phyloP scores from a whole-genome alignment of 2,329 filamentous ascomycete species.

The Chaetomiaceae sp. region DNA sequence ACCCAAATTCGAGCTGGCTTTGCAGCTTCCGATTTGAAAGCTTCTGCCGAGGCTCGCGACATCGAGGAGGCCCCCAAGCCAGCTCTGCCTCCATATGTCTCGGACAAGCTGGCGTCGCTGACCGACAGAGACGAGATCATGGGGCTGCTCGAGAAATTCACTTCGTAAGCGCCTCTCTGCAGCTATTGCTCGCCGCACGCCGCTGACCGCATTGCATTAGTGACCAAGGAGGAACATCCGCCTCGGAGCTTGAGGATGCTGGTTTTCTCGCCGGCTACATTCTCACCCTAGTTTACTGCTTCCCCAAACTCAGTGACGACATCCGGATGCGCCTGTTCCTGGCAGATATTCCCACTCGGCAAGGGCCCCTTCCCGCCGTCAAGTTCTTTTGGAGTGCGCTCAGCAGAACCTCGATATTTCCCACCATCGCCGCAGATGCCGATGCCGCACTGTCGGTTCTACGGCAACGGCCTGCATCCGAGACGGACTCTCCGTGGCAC shows the following conservation, averaged over 20 bases:
- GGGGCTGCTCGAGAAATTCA: conserved; percentile 47
- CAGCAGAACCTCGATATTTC: conserved; percentile 41
- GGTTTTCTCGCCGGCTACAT: conserved; percentile 81
- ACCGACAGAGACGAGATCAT: conserved; percentile 73
- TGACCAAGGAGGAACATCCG: conserved; percentile 29
- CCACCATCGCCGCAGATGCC: conserved; percentile 31
- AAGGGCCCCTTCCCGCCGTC: conserved; percentile 56
- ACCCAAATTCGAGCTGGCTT: conserved; percentile 47
- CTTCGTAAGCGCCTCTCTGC: conserved; percentile 32
- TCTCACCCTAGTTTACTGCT: conserved; percentile 77
- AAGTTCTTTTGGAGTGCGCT: conserved; percentile 77
- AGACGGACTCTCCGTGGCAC: conserved; percentile 36
- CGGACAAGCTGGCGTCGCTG: conserved; percentile 62
- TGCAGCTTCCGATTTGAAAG: conserved; percentile 24
- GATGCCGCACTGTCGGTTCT: conserved; percentile 31
- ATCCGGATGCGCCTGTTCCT: conserved; percentile 93
- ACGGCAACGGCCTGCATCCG: conserved; percentile 18
- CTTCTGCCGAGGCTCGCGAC: conserved; percentile 5
- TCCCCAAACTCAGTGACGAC: conserved; percentile 75
- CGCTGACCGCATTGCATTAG: conserved; percentile 28
- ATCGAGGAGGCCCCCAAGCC: conserved; percentile 9
- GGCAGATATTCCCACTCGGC: conserved; percentile 54
- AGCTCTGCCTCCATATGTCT: conserved; percentile 53
- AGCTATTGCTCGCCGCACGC: neutral
- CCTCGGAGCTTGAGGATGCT: conserved; percentile 50